Conservation (phyloP, 1,139 yeast species). For the Zygoascus meyerae region DNA sequence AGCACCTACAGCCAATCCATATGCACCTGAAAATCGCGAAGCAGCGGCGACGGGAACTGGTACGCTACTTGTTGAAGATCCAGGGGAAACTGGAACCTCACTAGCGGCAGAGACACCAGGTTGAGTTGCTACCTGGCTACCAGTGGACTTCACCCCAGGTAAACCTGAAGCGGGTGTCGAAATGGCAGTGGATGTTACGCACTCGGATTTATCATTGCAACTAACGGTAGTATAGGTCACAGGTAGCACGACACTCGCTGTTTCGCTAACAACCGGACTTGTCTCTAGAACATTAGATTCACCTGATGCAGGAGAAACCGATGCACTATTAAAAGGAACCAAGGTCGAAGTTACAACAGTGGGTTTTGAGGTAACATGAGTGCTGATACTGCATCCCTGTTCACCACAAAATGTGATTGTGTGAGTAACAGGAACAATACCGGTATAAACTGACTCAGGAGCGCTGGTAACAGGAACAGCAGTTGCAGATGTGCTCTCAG, state of each 20-base stretch:
- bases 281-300: background rate
- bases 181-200: background rate
- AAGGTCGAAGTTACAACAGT: background rate
- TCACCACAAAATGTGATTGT: constrained; percentile 5
- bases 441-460: background rate
- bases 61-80: background rate
- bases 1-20: background rate
- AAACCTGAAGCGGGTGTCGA: background rate
- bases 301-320: background rate
- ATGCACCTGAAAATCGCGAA: background rate
- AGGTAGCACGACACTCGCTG: background rate
- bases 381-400: background rate
- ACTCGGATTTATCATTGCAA: background rate
- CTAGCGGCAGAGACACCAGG: background rate
- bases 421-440: background rate
- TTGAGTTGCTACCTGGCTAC: background rate
- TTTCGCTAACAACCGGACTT: background rate
- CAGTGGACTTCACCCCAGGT: constrained; percentile 2
- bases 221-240: background rate
- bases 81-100: background rate
- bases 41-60: constrained; percentile 2
- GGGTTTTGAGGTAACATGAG: background rate
- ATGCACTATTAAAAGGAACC: background rate
- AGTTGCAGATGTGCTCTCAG: background rate
- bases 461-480: background rate